Evolutionary conservation across 495 filamentous ascomycete species (phyloP).

Genomic region (Trichoderma reesei): DNA sequence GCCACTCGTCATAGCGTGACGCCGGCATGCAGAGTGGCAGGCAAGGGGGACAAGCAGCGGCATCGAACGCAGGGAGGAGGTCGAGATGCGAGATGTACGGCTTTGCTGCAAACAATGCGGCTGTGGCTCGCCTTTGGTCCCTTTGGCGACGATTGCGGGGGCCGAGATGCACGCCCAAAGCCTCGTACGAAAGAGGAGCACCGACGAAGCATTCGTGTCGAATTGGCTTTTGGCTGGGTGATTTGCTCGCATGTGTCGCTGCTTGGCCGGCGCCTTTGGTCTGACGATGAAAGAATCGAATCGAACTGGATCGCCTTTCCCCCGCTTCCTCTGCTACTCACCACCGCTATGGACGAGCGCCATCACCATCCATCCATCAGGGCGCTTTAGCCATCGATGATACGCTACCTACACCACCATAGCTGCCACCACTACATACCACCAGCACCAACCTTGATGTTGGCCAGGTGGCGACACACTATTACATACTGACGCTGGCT

Average conservation of each 20-base stretch:
- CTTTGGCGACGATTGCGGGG: not conserved
- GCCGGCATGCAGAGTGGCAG: not conserved
- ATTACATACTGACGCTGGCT: not conserved
- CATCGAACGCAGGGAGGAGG: too few relatives aligned
- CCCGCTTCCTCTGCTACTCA: not conserved
- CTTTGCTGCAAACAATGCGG: not conserved
- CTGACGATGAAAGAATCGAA: not conserved
- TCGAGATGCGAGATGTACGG: not conserved
- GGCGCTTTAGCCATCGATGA: too few relatives aligned
- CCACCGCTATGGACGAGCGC: too few relatives aligned
- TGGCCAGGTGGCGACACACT: constrained; percentile 1
- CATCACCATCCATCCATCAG: too few relatives aligned
- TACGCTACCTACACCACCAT: too few relatives aligned
- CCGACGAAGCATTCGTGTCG: too few relatives aligned
- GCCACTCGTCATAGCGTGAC: not conserved
- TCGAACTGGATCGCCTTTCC: too few relatives aligned
- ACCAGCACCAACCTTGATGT: not conserved
- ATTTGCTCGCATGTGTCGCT: not conserved
- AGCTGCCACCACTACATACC: not conserved
- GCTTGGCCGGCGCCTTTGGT: not conserved
- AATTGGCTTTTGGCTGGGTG: not conserved
- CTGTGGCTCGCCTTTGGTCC: not conserved
- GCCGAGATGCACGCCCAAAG: not conserved
- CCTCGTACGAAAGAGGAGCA: not conserved
- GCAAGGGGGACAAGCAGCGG: too few relatives aligned